These are phyloP conservation scores for Solanum acaule DNA, from an alignment of 257 asterid genomes.

Conservation along the genomic window DNA sequence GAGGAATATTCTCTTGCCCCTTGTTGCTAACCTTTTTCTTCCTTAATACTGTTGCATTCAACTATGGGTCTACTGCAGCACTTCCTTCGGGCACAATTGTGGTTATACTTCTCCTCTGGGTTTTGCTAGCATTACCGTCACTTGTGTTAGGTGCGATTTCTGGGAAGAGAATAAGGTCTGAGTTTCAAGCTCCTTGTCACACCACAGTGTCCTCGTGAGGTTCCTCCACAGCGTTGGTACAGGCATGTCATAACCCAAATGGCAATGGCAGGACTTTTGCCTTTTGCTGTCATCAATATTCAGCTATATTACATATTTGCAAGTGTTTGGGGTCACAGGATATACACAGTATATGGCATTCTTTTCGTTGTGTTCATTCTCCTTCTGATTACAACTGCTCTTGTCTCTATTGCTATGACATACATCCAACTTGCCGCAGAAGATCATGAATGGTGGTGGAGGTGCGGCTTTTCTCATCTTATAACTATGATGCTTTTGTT, in stretches of 20 bases:
- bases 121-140: slow-evolving; percentile 9
- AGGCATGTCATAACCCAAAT: slow-evolving; percentile 3
- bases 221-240: slow-evolving; percentile 10
- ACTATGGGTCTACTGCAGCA: slow-evolving; percentile 12
- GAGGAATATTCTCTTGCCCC: slow-evolving; percentile 13
- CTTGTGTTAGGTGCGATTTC: slow-evolving; percentile 1
- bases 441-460: slow-evolving; percentile 21
- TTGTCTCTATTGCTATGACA: slow-evolving; percentile 4
- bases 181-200: slow-evolving; percentile 11
- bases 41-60: slow-evolving; percentile 4
- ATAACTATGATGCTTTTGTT: not conserved
- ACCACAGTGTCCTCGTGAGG: slow-evolving; percentile 13
- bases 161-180: not conserved
- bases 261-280: slow-evolving; percentile 15
- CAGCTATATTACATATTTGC: slow-evolving; percentile 8
- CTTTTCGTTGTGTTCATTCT: slow-evolving; percentile 3
- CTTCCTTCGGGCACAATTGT: slow-evolving; percentile 7
- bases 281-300: slow-evolving; percentile 1
- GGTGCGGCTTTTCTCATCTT: slow-evolving; percentile 1
- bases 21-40: slow-evolving; percentile 2
- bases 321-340: not conserved
- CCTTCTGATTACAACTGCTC: slow-evolving; percentile 3
- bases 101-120: slow-evolving; percentile 6
- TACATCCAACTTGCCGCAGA: slow-evolving; percentile 6
- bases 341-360: slow-evolving; percentile 4